Evolutionary conservation across 1,139 yeast genomes (phyloP).

Genomic region (Protomyces inouyei): DNA sequence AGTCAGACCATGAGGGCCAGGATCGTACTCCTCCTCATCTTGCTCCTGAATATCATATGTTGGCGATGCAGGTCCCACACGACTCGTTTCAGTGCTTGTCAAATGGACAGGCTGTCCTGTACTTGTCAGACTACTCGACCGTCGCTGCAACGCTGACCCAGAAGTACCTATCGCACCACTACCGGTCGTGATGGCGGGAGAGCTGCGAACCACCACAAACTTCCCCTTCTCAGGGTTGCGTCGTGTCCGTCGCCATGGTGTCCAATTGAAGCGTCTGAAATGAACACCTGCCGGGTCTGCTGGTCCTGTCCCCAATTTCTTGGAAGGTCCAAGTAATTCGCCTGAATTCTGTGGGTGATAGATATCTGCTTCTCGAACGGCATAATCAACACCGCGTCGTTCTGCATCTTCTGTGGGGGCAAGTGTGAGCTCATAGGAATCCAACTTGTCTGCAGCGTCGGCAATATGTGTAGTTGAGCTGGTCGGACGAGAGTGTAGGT

Average conservation of each 20-base stretch:
- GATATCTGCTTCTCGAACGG: conserved; percentile 41
- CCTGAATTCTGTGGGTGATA: conserved; percentile 31
- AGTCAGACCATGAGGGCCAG: too few relatives aligned
- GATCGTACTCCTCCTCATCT: neutral
- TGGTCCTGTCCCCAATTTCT: conserved; percentile 35
- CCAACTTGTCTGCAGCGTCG: neutral
- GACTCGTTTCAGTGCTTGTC: neutral
- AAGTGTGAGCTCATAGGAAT: conserved; percentile 15
- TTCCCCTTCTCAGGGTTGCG: conserved; percentile 30
- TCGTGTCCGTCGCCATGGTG: conserved; percentile 28
- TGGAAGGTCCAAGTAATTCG: conserved; percentile 13
- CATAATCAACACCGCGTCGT: conserved; percentile 37
- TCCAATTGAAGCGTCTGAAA: conserved; percentile 27
- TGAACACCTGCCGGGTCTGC: conserved; percentile 35
- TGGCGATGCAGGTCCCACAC: neutral
- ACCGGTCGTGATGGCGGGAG: conserved; percentile 26
- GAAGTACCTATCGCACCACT: neutral
- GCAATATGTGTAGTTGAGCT: neutral
- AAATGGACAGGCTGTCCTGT: neutral
- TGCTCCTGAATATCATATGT: neutral
- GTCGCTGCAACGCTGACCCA: neutral
- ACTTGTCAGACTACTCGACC: neutral
- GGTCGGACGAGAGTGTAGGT: conserved; percentile 5
- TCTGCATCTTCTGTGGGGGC: conserved; percentile 19
- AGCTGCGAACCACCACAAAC: conserved; percentile 34